A percentile compares a stretch with the other conserved stretches of the same genome.
Conservation (phyloP, 768 basidiomycete species). For the Lactarius pseudohatsudake region DNA sequence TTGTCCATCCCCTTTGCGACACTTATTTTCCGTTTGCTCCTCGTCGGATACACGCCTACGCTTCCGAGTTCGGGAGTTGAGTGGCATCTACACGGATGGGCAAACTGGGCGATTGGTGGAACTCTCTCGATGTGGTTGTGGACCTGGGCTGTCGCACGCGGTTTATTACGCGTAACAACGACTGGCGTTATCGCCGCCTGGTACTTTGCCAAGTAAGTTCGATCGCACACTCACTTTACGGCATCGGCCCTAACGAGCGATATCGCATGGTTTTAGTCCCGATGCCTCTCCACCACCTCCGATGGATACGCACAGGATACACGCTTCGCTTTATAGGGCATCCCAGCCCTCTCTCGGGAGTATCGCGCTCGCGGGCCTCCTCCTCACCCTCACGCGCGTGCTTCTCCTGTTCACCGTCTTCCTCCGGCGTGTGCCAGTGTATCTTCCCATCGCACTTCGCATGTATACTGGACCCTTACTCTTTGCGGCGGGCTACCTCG, state of each 20-base stretch:
- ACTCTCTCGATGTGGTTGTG: conserved; percentile 61
- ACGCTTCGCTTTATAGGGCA: conserved; percentile 74
- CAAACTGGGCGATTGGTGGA: conserved; percentile 68
- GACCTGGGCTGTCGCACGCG: conserved; percentile 78
- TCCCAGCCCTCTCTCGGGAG: conserved; percentile 82
- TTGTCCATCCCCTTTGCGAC: conserved; percentile 78
- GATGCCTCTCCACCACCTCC: conserved; percentile 42
- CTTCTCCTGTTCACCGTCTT: conserved; percentile 50
- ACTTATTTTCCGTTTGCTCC: conserved; percentile 71
- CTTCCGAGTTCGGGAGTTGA: conserved; percentile 42
- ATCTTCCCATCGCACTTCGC: conserved; percentile 44
- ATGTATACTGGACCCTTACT: conserved; percentile 45
- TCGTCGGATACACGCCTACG: conserved; percentile 57
- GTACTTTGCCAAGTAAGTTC: conserved; percentile 73
- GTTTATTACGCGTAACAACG: conserved; percentile 70
- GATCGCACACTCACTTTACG: neutral
- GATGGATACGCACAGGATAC: conserved; percentile 68
- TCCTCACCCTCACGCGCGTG: conserved; percentile 69
- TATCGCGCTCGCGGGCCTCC: conserved; percentile 70
- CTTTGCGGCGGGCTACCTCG: conserved; percentile 44
- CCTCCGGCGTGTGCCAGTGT: conserved; percentile 58
- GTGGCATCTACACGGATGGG: conserved; percentile 63
- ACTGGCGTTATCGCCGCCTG: conserved; percentile 87
- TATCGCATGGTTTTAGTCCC: conserved; percentile 29
- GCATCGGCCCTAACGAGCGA: conserved; percentile 19